Percentiles rank a stretch among this genome's conserved stretches.
Evolutionary conservation across 2,329 filamentous ascomycete genomes (phyloP).

Genomic region (Phialemoniopsis sp.): DNA sequence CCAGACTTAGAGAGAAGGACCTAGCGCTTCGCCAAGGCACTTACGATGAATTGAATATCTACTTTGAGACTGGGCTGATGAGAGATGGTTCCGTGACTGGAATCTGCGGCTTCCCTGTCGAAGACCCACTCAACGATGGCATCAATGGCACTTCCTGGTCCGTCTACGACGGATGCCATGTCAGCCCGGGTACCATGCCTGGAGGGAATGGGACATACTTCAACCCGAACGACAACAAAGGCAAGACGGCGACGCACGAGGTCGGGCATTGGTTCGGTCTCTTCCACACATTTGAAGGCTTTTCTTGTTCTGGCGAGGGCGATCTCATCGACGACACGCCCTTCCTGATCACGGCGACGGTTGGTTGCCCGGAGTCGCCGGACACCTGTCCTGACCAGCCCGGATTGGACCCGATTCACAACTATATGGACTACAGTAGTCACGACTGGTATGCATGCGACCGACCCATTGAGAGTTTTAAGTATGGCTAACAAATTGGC

Average conservation of each 20-base stretch:
- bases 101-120: conserved; percentile 5
- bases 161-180: conserved; percentile 18
- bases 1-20: conserved; percentile 3
- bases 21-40: conserved; percentile 3
- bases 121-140: conserved; percentile 4
- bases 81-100: conserved; percentile 5
- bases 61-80: conserved; percentile 9
- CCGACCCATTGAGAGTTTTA: no score
- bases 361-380: conserved; percentile 28
- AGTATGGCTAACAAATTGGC: no score
- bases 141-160: no score
- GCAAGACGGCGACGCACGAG: conserved; percentile 32
- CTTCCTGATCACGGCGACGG: conserved; percentile 22
- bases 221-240: conserved; percentile 19
- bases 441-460: no score
- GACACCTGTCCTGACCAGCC: conserved; percentile 22
- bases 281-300: conserved; percentile 38
- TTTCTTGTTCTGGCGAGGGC: conserved; percentile 24
- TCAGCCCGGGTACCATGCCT: conserved; percentile 18
- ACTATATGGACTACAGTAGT: conserved; percentile 26
- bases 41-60: conserved; percentile 4
- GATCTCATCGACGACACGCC: conserved; percentile 35
- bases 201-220: conserved; percentile 19
- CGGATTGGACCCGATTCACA: conserved; percentile 25
- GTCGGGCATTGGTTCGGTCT: conserved; percentile 39